Evolutionary conservation across 1,284 basidiomycete genomes (phyloP), one percentile per base, ranked within the genome.

Genomic region (Stereum hirsutum): DNA sequence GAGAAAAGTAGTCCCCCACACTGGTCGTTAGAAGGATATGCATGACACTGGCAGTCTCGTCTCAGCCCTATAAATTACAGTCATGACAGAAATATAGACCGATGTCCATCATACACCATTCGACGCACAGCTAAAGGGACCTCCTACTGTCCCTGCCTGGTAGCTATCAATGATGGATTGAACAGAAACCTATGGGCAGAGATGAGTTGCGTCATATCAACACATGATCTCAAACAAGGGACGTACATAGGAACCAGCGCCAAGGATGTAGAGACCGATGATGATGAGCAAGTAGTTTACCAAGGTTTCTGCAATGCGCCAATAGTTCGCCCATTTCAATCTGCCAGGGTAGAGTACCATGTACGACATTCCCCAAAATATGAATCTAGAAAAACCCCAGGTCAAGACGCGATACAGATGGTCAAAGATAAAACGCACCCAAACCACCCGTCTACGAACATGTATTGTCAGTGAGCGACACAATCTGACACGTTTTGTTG

Each of bases 281-380:
- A 61, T 25, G 42, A 70, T 66, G 30, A 69, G 53, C 41, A 55
- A 56, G 42, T 65, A 66, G 49, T 70, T 70, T 39, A 68, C 35
- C 15, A 64, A 8, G 11, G 68, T 69, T 52, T 70, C 66, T 6
- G 57, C 37, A 10, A 55, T 58, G 33, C 64, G 58, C 43, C 57
- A 49, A 0, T 46, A 43, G 10, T 64, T 61, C 6, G 49, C 52
- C 69, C 69, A 71, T 43, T 58, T 60, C 41, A 46, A 44, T 26
- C 56, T 51, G 5, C 59, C 61, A 0, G 68, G 68, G 49, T 68
- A 57, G 24, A 71, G 52, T 17, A 61, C 53, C 8, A 71, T 50
- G 54, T 70, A 71, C 4, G 68, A 66, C 63, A 70, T 63, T 5
- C 63, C 67, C 69, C 68, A 70, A 57, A 66, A 69, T 27, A 68